Conservation (phyloP, 305 asterid species). For the Withania somnifera region DNA sequence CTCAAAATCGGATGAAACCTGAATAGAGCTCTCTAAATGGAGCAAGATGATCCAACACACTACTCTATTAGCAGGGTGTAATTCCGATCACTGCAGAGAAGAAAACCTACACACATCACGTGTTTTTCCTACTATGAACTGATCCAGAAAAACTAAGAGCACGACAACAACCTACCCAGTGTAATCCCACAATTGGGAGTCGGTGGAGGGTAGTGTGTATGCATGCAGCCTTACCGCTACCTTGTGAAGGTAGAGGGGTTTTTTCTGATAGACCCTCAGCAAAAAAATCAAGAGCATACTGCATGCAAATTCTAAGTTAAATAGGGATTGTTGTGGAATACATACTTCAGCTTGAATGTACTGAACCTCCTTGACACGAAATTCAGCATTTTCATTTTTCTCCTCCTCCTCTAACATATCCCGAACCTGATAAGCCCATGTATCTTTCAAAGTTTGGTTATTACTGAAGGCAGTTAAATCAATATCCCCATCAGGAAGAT, state of each 20-base stretch:
- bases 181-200: neutral
- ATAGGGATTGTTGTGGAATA: neutral
- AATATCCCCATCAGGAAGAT: conserved; percentile 15
- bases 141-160: neutral
- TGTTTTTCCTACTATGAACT: neutral
- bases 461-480: conserved; percentile 10
- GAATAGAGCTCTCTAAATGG: neutral
- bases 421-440: conserved; percentile 6
- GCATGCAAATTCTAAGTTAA: neutral
- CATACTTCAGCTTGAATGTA: conserved; percentile 19
- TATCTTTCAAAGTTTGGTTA: conserved; percentile 14
- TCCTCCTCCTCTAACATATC: conserved; percentile 9
- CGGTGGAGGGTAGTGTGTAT: neutral
- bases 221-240: neutral
- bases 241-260: neutral
- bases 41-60: neutral
- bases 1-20: neutral
- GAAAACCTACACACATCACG: neutral
- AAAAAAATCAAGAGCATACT: neutral
- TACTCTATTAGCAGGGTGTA: neutral
- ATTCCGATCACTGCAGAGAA: neutral
- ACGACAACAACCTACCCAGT: neutral
- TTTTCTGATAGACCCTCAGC: neutral
- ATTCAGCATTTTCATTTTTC: conserved; percentile 5
- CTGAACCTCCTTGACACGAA: conserved; percentile 11